A percentile compares a stretch with the other conserved stretches of the same genome.
Evolutionary conservation across 371 early-diverging fungal species (phyloP).

Genomic region (Dinochytrium kinnereticum): DNA sequence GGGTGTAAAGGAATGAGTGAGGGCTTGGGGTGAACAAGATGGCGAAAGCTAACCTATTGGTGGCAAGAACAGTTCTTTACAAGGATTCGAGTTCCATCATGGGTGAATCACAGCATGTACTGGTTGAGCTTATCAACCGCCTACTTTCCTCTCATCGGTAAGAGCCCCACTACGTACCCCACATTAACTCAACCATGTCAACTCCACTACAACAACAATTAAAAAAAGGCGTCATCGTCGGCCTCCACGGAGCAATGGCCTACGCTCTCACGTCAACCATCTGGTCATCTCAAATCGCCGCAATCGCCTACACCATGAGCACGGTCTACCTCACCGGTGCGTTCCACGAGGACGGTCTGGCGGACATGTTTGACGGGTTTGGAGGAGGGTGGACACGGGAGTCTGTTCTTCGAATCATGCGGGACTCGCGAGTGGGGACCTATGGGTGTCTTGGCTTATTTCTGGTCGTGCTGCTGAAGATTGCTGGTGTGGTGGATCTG

Average conservation of each 20-base stretch:
- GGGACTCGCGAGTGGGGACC: constrained; percentile 31
- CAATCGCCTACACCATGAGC: constrained; percentile 28
- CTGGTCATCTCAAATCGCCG: constrained; percentile 17
- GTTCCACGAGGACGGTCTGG: constrained; percentile 41
- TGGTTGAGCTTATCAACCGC: constrained; percentile 33
- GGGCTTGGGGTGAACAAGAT: too few relatives aligned
- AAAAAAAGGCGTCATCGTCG: constrained; percentile 23
- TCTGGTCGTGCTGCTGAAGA: constrained; percentile 15
- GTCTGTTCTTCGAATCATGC: constrained; percentile 33
- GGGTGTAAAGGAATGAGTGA: too few relatives aligned
- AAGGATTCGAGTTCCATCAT: constrained; percentile 32
- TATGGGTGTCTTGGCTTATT: constrained; percentile 33
- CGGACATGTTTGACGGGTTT: constrained; percentile 41
- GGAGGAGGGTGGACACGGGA: constrained; percentile 36
- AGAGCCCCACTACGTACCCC: neutral
- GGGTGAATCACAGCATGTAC: constrained; percentile 40
- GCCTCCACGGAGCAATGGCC: constrained; percentile 18
- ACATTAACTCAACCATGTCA: neutral
- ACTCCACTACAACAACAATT: too few relatives aligned
- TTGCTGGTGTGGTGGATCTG: neutral
- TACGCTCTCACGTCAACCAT: constrained; percentile 24
- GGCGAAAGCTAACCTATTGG: too few relatives aligned
- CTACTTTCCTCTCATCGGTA: constrained; percentile 38
- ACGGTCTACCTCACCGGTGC: constrained; percentile 36
- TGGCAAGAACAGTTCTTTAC: constrained; percentile 42